phyloP scores from a whole-genome alignment of 1,284 basidiomycete species.

The Inonotus hispidus region DNA sequence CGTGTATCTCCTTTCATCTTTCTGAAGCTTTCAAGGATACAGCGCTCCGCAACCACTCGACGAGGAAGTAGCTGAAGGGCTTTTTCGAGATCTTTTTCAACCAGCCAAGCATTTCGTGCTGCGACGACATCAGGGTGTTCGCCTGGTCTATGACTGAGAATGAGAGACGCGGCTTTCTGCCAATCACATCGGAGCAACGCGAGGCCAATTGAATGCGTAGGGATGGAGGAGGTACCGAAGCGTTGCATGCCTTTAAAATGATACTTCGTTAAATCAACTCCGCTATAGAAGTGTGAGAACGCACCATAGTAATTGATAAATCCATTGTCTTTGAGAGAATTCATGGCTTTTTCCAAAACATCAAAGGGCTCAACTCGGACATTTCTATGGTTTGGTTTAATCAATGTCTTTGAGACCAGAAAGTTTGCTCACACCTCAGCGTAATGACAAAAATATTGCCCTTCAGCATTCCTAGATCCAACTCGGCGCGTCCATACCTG shows the following conservation, averaged over 20 bases:
- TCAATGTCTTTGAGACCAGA: not conserved
- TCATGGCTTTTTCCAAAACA: conserved; percentile 71
- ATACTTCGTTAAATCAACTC: not conserved
- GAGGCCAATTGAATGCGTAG: conserved; percentile 92
- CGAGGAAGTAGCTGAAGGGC: conserved; percentile 83
- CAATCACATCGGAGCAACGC: conserved; percentile 86
- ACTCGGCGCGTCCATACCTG: conserved; percentile 70
- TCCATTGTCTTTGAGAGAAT: conserved; percentile 77
- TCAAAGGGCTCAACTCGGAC: conserved; percentile 71
- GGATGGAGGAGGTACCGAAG: conserved; percentile 94
- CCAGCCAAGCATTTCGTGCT: conserved; percentile 79
- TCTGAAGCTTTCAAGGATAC: conserved; percentile 86
- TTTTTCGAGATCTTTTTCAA: conserved; percentile 69
- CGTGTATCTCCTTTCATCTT: conserved; percentile 71
- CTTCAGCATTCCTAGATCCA: conserved; percentile 93
- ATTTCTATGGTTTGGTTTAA: conserved; percentile 50
- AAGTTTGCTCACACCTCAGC: conserved; percentile 53
- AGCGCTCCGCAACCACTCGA: conserved; percentile 87
- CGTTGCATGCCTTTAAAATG: conserved; percentile 83
- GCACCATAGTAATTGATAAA: conserved; percentile 98
- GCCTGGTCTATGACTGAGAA: conserved; percentile 77
- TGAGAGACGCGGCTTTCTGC: conserved; percentile 80
- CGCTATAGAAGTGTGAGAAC: conserved; percentile 11
- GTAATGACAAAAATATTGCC: conserved; percentile 97
- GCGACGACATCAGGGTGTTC: conserved; percentile 84